Evolutionary conservation across 371 early-diverging fungal genomes (phyloP).

Genomic region (Mucor irregularis): DNA sequence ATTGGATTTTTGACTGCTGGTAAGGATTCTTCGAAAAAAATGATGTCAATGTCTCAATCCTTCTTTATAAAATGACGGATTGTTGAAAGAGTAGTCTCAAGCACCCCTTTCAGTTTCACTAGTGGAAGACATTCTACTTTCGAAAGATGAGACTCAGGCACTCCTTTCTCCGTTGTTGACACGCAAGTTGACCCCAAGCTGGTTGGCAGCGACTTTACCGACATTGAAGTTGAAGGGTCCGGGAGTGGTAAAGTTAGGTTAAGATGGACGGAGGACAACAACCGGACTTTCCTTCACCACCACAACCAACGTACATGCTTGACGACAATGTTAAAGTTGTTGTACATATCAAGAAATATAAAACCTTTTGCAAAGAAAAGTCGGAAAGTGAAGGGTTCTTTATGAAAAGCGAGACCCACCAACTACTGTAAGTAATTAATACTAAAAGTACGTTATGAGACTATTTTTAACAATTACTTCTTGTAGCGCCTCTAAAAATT

Average conservation of each 20-base stretch:
- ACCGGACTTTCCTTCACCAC: no score
- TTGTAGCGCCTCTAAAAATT: conserved; percentile 17
- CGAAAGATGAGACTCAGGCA: no score
- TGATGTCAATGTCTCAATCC: no score
- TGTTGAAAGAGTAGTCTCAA: conserved; percentile 69
- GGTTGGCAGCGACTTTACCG: no score
- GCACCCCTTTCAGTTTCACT: no score
- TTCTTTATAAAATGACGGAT: conserved; percentile 78
- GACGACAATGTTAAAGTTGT: conserved; percentile 9
- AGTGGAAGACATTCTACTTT: no score
- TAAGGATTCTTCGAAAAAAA: conserved; percentile 29
- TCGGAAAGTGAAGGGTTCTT: background rate
- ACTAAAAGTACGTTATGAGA: conserved; percentile 12
- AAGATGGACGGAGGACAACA: no score
- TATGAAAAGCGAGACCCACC: background rate
- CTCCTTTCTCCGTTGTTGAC: no score
- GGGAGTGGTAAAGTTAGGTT: no score
- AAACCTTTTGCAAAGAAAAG: background rate
- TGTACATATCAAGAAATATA: conserved; percentile 4
- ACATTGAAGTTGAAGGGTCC: no score
- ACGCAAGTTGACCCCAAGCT: no score
- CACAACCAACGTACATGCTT: conserved; percentile 8
- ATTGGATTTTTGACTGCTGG: conserved; percentile 80
- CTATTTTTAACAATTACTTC: conserved; percentile 15
- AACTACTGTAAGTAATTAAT: conserved; percentile 11